Evolutionary conservation across 2,329 filamentous ascomycete genomes (phyloP), one percentile per base, ranked within the genome.

Genomic region (Rutstroemia sp.): DNA sequence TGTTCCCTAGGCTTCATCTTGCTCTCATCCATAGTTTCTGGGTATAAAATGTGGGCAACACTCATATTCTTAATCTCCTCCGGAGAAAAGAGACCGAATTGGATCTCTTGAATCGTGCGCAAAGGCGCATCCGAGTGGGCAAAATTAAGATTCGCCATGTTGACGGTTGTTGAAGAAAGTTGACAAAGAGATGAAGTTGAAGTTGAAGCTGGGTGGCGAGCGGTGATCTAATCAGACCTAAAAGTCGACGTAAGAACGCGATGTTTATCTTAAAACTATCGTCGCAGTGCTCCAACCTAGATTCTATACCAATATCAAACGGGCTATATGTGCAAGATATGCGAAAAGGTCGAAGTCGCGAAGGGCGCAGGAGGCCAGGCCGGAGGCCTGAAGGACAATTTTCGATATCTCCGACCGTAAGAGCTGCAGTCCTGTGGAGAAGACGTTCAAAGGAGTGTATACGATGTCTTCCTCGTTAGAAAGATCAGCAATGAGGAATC

Each of bases 1-100:
- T 88, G 87, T 60, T 94, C 88, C 65, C 94, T 90, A 62, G 94
- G 94, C 71, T 89, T 89, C 64, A 89, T 86, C 69, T 92, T 88
- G 73, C 87, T 87, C 74, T 99, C 94, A 70, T 99, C 94, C 94
- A 99, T 96, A 27, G 94, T 97, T 78, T 99, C 94, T n/a, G 94
- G 92, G 71, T 96, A 97, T 72, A 94, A 82, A 71, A 99, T 92
- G 72, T 96, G 89, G 66, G 86, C 88, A 62, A 97, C 92, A 75
- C 92, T 96, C 90, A 97, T 95, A 69, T 88, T 92, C 79, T 99
- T 97, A 75, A 97, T 96, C 78, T 99, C 95, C 73, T 99, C 94
- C 25, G 94, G 94, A 38, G 94, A 95, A 74, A 99, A 83, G 71
- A 99, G 83, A 70, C 94, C 94, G 71, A 99, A 99, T 79, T 99